These are phyloP conservation scores for Albifimbria verrucaria DNA, from an alignment of 2,329 filamentous ascomycete genomes.

Conservation along the genomic window DNA sequence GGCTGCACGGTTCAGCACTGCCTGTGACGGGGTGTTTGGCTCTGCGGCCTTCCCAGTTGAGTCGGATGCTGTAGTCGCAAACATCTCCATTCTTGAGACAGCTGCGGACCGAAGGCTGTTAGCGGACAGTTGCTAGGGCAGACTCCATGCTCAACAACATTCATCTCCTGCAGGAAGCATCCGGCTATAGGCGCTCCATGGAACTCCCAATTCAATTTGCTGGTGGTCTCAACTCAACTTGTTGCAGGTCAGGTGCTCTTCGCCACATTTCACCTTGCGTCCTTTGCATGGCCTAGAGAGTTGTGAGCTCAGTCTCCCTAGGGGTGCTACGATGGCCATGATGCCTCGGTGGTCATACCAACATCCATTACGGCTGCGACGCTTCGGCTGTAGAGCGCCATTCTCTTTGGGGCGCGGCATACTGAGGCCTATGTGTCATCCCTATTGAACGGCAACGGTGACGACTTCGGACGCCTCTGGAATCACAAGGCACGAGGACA, in stretches of 20 bases:
- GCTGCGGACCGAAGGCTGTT: conserved; percentile 21
- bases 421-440: not conserved
- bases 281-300: conserved; percentile 69
- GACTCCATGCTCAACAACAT: not conserved
- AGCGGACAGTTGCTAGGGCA: not conserved
- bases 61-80: conserved; percentile 77
- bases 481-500: not conserved
- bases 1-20: too few species aligned
- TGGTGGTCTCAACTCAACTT: conserved; percentile 42
- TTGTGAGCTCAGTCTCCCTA: not conserved
- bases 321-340: not conserved
- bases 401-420: conserved; percentile 43
- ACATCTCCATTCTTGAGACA: conserved; percentile 68
- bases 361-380: conserved; percentile 43
- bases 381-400: conserved; percentile 40
- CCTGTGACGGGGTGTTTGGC: conserved; percentile 13
- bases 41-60: conserved; percentile 74
- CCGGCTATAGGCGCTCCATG: too few species aligned
- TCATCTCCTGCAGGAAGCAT: too few species aligned
- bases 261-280: conserved; percentile 71
- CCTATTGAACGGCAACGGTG: too few species aligned
- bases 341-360: conserved; percentile 29
- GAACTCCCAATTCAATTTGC: too few species aligned
- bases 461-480: not conserved
- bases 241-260: conserved; percentile 68